phyloP scores from a whole-genome alignment of 106 monocot genomes.

The Dioscorea zingiberensis region DNA sequence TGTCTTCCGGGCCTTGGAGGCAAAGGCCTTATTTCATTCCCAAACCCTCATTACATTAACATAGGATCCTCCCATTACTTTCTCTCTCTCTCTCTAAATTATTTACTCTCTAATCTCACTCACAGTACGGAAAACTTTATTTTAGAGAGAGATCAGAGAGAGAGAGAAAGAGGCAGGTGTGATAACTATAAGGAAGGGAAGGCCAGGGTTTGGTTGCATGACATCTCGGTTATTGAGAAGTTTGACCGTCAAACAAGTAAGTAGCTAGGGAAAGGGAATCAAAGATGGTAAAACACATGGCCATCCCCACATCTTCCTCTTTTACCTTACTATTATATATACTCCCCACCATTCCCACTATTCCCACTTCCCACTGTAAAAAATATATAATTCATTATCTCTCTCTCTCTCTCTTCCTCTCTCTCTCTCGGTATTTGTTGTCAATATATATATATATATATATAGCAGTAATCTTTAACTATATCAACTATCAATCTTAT shows the following conservation, averaged over 20 bases:
- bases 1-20: slow-evolving; percentile 54
- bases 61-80: slow-evolving; percentile 8
- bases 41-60: neutral
- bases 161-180: neutral
- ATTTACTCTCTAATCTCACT: neutral
- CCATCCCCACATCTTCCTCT: neutral
- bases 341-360: slow-evolving; percentile 1
- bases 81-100: slow-evolving; percentile 7
- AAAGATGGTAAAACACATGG: slow-evolving; percentile 67
- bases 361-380: slow-evolving; percentile 17
- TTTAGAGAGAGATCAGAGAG: neutral
- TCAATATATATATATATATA: no score
- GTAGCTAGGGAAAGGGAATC: slow-evolving; percentile 33
- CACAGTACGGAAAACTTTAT: no score
- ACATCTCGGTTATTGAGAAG: slow-evolving; percentile 24
- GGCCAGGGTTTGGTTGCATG: no score
- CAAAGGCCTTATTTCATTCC: slow-evolving; percentile 9
- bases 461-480: no score
- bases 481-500: no score
- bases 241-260: slow-evolving; percentile 67
- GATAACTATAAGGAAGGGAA: no score
- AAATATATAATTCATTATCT: neutral
- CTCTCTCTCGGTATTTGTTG: no score
- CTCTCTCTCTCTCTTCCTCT: no score
- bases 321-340: no score